Percentiles rank a stretch among this genome's conserved stretches.
Conservation (phyloP, 306 rosid species). For the Pachyrhizus erosus region DNA sequence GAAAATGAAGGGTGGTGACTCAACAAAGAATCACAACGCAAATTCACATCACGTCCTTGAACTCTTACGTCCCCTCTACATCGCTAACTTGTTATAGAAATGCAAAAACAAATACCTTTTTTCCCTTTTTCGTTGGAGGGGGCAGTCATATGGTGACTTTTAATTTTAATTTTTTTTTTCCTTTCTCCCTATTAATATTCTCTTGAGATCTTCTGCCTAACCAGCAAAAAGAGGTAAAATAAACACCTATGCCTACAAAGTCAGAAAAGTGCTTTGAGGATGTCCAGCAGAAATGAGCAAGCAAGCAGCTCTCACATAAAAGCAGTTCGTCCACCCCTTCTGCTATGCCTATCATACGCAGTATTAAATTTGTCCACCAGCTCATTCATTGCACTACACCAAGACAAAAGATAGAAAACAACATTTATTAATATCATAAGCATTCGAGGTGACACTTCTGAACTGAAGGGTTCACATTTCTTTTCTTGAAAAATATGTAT, state of each 20-base stretch:
- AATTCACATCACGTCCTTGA: constrained; percentile 30
- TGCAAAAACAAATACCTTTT: not conserved
- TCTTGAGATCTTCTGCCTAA: constrained; percentile 43
- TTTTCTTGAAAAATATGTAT: not conserved
- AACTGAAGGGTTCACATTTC: constrained; percentile 4
- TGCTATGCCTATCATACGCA: constrained; percentile 92
- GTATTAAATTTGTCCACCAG: constrained; percentile 83
- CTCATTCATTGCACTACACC: constrained; percentile 60
- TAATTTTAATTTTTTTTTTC: not conserved
- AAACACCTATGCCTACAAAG: constrained; percentile 29
- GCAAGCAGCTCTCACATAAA: constrained; percentile 64
- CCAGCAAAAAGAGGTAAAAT: not conserved
- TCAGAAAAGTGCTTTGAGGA: constrained; percentile 28
- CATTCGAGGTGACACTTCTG: constrained; percentile 23
- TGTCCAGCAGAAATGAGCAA: constrained; percentile 32
- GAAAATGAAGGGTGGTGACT: constrained; percentile 24
- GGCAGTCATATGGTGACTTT: constrained; percentile 28
- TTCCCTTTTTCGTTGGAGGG: not conserved
- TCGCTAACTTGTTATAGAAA: not conserved
- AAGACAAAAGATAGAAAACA: constrained; percentile 2
- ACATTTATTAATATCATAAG: constrained; percentile 5
- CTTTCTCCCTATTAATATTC: not conserved
- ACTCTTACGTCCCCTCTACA: constrained; percentile 30
- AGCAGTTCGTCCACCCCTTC: constrained; percentile 92
- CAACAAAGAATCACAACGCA: constrained; percentile 20